Evolutionary conservation across 73 alveolate genomes (phyloP), one percentile per base, ranked within the genome.

Genomic region (Tetrahymena thermophila): DNA sequence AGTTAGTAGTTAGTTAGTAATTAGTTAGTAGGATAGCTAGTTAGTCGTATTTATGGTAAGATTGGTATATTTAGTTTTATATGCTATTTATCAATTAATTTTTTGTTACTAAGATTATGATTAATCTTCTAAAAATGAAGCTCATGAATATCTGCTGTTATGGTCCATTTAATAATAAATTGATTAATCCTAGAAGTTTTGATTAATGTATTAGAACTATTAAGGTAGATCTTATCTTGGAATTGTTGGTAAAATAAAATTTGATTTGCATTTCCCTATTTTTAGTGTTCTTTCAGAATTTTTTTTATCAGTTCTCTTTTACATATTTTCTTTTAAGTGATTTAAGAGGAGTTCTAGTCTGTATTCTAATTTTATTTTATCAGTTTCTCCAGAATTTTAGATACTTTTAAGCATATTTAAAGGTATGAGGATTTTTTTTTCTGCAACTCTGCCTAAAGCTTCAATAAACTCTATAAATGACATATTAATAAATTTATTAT

Each of bases 361-460:
- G 11, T 28, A 71, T 71, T 71, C 89, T 71, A 71, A 31, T 71
- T 31, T 71, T 31, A 71, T n/a, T 71, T 71, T 23, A 11, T 71
- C 6, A 8, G 8, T 71, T 71, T 71, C 89, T 25, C 31, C 35
- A 23, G 37, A 28, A 3, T n/a, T 71, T 28, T 71, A 71, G 11
- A 13, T n/a, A 19, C 13, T 31, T 28, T 71, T 10, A 17, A 71
- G 25, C 11, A 34, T 13, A 4, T 31, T 4, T 28, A 25, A 8
- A 23, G 42, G 89, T 1, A 16, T 13, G 37, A 71, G 17, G 31
- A 93, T 89, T 14, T 40, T 89, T 37, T 94, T 96, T 34, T 97
- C 99, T 85, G 97, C 97, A 31, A 94, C 40, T 84, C 99, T 97
- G 23, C 97, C 97, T 17, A 97, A 58, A 5, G 98, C 99, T 94